Percentiles rank a stretch among this genome's conserved stretches.
These are phyloP conservation scores for Beta corolliflora DNA, from an alignment of 179 eudicot species.

Conservation along the genomic window DNA sequence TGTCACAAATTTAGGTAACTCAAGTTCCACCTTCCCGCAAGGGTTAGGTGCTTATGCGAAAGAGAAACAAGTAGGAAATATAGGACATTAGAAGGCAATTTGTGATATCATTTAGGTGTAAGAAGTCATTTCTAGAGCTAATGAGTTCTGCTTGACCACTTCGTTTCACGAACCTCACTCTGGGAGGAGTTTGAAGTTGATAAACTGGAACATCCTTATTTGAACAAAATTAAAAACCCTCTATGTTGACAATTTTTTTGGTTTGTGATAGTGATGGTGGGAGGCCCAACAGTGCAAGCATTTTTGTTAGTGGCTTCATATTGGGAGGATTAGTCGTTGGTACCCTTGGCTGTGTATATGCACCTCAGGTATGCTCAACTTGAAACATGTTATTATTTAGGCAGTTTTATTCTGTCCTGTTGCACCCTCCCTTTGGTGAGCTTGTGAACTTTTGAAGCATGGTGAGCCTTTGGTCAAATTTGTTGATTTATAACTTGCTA, in stretches of 20 bases:
- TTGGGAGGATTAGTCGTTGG: slow-evolving; percentile 89
- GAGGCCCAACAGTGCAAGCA: slow-evolving; percentile 50
- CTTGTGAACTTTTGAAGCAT: slow-evolving; percentile 2
- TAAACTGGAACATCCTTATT: background rate
- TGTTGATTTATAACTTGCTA: slow-evolving; percentile 2
- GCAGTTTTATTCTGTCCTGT: background rate
- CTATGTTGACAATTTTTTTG: slow-evolving; percentile 9
- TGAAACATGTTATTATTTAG: background rate
- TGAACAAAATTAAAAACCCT: background rate
- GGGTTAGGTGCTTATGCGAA: background rate
- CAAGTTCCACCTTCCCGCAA: background rate
- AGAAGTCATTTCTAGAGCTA: background rate
- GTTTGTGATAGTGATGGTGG: slow-evolving; percentile 54
- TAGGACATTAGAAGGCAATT: no score
- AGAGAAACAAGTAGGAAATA: background rate
- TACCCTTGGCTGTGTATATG: slow-evolving; percentile 70
- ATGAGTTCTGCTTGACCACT: background rate
- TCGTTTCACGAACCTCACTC: background rate
- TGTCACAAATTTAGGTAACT: background rate
- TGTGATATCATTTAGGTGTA: background rate
- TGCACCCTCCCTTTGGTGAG: background rate
- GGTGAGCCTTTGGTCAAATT: background rate
- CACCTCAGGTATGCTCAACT: slow-evolving; percentile 68
- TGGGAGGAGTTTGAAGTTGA: slow-evolving; percentile 5
- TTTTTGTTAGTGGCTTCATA: slow-evolving; percentile 71